Percentiles rank a stretch among this genome's conserved stretches.
phyloP scores from a whole-genome alignment of 768 basidiomycete genomes.

The Leccinum uliginosum region DNA sequence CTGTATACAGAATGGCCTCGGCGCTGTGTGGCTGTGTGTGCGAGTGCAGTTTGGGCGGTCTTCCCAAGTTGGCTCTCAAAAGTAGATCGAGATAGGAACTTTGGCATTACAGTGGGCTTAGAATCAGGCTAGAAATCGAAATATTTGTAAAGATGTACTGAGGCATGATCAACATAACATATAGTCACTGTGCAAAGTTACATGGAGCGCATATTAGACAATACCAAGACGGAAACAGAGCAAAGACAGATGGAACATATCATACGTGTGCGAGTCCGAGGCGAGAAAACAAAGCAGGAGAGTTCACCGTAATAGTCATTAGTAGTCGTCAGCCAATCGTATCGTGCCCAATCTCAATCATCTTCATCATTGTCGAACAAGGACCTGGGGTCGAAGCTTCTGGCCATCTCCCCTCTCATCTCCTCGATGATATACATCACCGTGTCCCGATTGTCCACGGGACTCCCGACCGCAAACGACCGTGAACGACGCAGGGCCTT shows the following conservation, averaged over 20 bases:
- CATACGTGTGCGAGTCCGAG: background rate
- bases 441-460: background rate
- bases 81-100: no score
- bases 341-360: background rate
- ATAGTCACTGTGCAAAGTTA: background rate
- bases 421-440: constrained; percentile 16
- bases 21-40: background rate
- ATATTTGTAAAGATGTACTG: no score
- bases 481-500: constrained; percentile 22
- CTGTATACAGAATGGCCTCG: constrained; percentile 67
- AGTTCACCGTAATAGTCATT: background rate
- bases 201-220: background rate
- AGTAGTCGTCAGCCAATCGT: background rate
- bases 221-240: background rate
- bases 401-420: constrained; percentile 16
- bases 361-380: constrained; percentile 14
- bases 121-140: no score
- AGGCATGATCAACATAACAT: background rate
- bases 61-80: background rate
- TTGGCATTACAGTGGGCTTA: background rate
- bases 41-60: background rate
- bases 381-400: constrained; percentile 15
- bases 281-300: background rate
- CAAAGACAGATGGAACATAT: background rate
- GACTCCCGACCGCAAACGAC: constrained; percentile 18